Evolutionary conservation across 805 yeast species (phyloP).

Genomic region (Myxozyma neglecta): DNA sequence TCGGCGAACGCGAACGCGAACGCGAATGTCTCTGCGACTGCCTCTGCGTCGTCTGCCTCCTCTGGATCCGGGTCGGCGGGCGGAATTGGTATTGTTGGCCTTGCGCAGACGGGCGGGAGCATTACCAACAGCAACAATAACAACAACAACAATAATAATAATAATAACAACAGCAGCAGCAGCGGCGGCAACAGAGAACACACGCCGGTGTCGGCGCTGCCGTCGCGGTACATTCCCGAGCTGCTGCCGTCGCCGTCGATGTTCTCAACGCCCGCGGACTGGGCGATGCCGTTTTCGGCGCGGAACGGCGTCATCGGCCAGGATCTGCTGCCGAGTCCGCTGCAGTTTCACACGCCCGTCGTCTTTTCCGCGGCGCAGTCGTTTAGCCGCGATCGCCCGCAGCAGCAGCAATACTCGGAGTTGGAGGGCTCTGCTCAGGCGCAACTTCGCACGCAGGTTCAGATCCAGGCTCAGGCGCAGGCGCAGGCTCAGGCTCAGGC

Average conservation of each 20-base stretch:
- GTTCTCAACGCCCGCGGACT: conserved; percentile 49
- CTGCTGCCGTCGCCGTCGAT: conserved; percentile 80
- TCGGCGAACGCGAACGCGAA: no score
- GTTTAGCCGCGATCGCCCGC: conserved; percentile 1
- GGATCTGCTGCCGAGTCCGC: conserved; percentile 37
- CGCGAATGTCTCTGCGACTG: no score
- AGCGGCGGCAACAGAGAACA: conserved; percentile 51
- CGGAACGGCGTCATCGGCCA: conserved; percentile 19
- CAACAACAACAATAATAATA: not conserved
- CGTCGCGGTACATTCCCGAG: conserved; percentile 69
- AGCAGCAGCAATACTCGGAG: not conserved
- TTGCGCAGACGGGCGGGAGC: no score
- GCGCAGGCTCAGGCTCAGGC: no score
- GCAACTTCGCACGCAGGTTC: no score
- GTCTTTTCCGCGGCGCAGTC: conserved; percentile 31
- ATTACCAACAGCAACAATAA: conserved; percentile 7
- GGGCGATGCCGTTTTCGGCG: conserved; percentile 23
- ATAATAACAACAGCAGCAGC: not conserved
- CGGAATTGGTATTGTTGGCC: no score
- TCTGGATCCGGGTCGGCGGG: no score
- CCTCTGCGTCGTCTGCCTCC: no score
- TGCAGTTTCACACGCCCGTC: conserved; percentile 37
- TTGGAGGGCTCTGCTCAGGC: not conserved
- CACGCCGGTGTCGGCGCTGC: conserved; percentile 67
- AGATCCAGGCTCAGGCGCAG: no score